These are phyloP conservation scores for Jamesozyma lodderae DNA, from an alignment of 805 yeast species.

Conservation along the genomic window DNA sequence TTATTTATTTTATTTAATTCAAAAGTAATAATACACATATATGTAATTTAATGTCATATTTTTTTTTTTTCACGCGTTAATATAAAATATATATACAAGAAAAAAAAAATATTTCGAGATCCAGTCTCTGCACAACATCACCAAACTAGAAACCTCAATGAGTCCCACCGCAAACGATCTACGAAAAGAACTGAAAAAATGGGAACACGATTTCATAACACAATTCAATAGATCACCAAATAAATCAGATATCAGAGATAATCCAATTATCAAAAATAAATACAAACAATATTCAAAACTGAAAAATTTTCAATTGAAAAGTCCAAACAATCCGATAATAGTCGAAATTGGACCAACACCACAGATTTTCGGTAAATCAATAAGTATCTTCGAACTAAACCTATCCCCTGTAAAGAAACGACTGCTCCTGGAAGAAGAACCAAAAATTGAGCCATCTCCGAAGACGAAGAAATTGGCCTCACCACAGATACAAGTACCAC, in stretches of 20 bases:
- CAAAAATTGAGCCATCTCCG: not conserved
- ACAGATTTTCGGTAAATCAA: constrained; percentile 66
- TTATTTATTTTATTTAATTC: not conserved
- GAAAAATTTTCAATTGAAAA: constrained; percentile 11
- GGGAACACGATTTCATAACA: constrained; percentile 43
- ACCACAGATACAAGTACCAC: not conserved
- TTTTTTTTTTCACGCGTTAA: not conserved
- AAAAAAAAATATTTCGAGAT: no score
- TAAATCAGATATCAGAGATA: constrained; percentile 38
- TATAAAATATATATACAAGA: no score
- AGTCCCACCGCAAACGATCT: no score
- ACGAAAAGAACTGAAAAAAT: constrained; percentile 40
- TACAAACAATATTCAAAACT: constrained; percentile 30
- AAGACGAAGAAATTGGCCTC: not conserved
- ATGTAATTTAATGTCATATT: not conserved
- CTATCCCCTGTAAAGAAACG: constrained; percentile 22
- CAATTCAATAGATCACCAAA: constrained; percentile 38
- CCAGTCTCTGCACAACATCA: no score
- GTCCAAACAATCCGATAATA: not conserved
- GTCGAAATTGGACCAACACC: constrained; percentile 71
- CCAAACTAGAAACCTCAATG: no score
- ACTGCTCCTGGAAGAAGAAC: constrained; percentile 5
- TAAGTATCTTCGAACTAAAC: constrained; percentile 59
- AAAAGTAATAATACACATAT: no score
- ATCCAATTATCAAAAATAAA: constrained; percentile 29